Conservation (phyloP, 371 early-diverging fungal species). For the Umbelopsis sp. region DNA sequence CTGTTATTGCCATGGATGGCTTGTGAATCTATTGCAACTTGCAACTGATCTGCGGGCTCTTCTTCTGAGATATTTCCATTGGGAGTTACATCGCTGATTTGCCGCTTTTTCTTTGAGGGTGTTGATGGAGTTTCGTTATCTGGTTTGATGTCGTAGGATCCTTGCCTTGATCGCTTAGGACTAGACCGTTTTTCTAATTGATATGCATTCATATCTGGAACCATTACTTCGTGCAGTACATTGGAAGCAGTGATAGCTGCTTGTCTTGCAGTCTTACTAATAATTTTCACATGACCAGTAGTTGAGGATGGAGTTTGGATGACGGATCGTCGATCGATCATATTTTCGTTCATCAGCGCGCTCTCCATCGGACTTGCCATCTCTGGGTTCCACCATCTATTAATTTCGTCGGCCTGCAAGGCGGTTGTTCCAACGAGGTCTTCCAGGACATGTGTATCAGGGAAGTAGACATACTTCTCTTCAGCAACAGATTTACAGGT, state of each 20-base stretch:
- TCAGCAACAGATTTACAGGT: conserved; percentile 53
- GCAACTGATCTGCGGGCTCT: background rate
- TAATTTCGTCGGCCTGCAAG: conserved; percentile 22
- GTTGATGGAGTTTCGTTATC: background rate
- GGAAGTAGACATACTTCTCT: conserved; percentile 57
- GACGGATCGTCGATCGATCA: background rate
- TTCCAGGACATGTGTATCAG: conserved; percentile 31
- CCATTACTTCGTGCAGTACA: conserved; percentile 43
- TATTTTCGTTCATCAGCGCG: background rate
- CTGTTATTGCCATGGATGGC: too few species aligned
- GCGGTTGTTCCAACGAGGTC: conserved; percentile 35
- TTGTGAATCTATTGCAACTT: background rate
- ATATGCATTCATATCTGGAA: conserved; percentile 58
- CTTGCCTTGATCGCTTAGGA: conserved; percentile 11
- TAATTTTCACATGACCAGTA: conserved; percentile 22
- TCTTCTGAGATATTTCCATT: background rate
- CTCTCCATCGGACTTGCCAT: conserved; percentile 14
- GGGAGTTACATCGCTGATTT: background rate
- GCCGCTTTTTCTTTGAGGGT: background rate
- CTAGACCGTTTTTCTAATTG: conserved; percentile 42
- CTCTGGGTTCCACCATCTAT: conserved; percentile 33
- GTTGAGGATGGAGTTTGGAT: conserved; percentile 18
- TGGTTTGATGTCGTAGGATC: background rate
- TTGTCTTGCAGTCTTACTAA: conserved; percentile 42
- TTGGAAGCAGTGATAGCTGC: conserved; percentile 53